Percentiles rank a stretch among this genome's conserved stretches.
Evolutionary conservation across 495 filamentous ascomycete genomes (phyloP).

Genomic region (Pyrenula massariospora): DNA sequence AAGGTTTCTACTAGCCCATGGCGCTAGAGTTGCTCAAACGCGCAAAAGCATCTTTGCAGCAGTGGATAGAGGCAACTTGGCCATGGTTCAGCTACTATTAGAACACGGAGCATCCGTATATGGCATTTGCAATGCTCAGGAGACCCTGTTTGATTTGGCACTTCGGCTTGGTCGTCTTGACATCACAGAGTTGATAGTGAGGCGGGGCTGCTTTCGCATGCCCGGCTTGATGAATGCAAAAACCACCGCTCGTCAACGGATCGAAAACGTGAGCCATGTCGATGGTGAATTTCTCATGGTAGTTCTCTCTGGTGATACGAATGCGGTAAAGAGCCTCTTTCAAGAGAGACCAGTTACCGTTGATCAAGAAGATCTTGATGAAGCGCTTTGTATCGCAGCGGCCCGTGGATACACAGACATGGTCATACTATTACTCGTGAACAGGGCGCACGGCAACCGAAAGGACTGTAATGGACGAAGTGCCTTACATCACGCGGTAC

Average conservation of each 20-base stretch:
- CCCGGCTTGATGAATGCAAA: not conserved
- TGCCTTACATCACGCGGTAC: not conserved
- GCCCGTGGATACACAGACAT: not conserved
- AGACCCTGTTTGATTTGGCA: not conserved
- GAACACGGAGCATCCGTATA: not conserved
- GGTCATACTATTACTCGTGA: not conserved
- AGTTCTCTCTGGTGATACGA: not conserved
- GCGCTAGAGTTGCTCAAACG: not conserved
- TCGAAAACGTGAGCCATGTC: not conserved
- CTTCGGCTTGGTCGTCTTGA: not conserved
- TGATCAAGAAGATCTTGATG: not conserved
- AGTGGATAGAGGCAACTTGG: not conserved
- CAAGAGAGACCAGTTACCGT: not conserved
- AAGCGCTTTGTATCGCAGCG: not conserved
- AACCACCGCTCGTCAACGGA: not conserved
- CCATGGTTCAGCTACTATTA: slow-evolving; percentile 1
- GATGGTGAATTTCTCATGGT: not conserved
- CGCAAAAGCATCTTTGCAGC: not conserved
- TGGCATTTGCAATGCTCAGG: not conserved
- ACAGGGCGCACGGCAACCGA: not conserved
- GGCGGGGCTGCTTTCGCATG: not conserved
- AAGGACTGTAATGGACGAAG: not conserved
- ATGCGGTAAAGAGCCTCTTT: not conserved
- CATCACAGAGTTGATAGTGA: not conserved
- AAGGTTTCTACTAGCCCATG: not conserved